A percentile compares a stretch with the other conserved stretches of the same genome.
Evolutionary conservation across 2,329 filamentous ascomycete species (phyloP).

Genomic region (Exophiala oligosperma): DNA sequence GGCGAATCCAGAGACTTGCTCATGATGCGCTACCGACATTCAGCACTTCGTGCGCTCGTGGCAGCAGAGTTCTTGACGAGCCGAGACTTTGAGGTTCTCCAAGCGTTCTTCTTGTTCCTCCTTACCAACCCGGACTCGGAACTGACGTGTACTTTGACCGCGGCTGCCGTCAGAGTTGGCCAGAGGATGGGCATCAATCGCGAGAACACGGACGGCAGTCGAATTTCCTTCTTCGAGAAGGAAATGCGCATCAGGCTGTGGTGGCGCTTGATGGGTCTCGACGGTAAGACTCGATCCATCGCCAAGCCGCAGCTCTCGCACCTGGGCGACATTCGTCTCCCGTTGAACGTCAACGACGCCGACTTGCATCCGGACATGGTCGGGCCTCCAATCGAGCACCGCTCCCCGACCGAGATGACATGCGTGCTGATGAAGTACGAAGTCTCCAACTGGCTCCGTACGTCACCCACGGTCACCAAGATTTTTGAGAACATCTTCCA

Average conservation of each 20-base stretch:
- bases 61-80: conserved; percentile 45
- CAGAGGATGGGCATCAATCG: neutral
- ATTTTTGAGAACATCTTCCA: conserved; percentile 8
- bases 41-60: conserved; percentile 48
- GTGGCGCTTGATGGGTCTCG: neutral
- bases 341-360: conserved; percentile 22
- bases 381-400: conserved; percentile 18
- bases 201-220: neutral
- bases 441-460: conserved; percentile 4
- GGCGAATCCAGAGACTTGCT: conserved; percentile 40
- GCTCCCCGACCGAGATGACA: conserved; percentile 34
- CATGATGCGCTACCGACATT: conserved; percentile 44
- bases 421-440: conserved; percentile 18
- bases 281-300: neutral
- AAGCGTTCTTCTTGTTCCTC: conserved; percentile 42
- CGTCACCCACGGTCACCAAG: neutral
- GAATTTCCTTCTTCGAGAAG: neutral
- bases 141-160: neutral
- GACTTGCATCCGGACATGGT: conserved; percentile 29
- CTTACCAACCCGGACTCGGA: neutral
- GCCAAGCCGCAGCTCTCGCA: neutral
- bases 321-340: neutral
- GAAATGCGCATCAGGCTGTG: neutral
- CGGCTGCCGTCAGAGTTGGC: neutral
- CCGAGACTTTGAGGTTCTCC: conserved; percentile 49